A percentile compares a stretch with the other conserved stretches of the same genome.
Evolutionary conservation across 257 asterid genomes (phyloP).

Genomic region (Solanum gandarillasii): DNA sequence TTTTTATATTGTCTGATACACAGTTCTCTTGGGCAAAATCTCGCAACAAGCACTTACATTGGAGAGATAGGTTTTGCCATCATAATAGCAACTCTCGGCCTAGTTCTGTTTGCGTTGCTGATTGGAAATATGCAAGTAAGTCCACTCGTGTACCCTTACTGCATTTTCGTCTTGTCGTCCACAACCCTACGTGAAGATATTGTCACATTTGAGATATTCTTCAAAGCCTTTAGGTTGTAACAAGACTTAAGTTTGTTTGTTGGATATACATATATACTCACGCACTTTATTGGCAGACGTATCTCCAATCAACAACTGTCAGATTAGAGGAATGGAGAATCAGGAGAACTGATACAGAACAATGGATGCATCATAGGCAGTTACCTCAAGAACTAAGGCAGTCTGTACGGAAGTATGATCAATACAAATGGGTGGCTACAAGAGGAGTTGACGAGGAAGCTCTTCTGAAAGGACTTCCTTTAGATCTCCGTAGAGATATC

Average conservation of each 20-base stretch:
- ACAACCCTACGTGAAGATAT: background rate
- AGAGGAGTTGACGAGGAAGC: constrained; percentile 90
- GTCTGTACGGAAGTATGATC: constrained; percentile 84
- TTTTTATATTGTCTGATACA: constrained; percentile 1
- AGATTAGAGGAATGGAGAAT: constrained; percentile 95
- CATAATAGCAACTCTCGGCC: constrained; percentile 64
- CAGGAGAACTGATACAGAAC: constrained; percentile 80
- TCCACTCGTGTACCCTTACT: background rate
- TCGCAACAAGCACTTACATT: constrained; percentile 59
- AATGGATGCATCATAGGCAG: constrained; percentile 98
- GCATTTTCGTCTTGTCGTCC: background rate
- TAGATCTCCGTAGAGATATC: constrained; percentile 88
- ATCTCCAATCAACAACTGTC: constrained; percentile 86
- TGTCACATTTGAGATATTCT: background rate
- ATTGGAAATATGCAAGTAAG: constrained; percentile 95
- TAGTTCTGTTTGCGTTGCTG: constrained; percentile 85
- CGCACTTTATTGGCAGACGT: constrained; percentile 46
- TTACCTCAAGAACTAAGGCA: constrained; percentile 79
- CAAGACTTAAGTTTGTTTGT: background rate
- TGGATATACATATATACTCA: background rate
- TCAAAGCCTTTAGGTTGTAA: background rate
- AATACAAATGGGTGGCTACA: constrained; percentile 87
- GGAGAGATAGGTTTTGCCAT: constrained; percentile 82
- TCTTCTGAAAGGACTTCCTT: constrained; percentile 72
- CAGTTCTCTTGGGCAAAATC: constrained; percentile 91